Base-by-base conservation (phyloP, 2,329 filamentous ascomycete genomes). In the Aureobasidium sp. region DNA sequence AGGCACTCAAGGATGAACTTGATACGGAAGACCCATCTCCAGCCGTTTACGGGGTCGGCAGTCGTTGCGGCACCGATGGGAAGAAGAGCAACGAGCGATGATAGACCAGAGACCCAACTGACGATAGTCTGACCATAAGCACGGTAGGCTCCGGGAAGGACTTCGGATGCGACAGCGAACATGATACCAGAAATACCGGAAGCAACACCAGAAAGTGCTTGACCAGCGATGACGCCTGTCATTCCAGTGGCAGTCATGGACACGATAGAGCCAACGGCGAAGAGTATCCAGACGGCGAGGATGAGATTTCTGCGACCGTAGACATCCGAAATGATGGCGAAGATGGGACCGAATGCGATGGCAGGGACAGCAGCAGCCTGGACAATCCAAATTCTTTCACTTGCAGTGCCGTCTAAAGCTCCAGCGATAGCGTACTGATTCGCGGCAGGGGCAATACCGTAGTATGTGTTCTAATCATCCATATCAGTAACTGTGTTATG, bases 121-220 rank as follows among this genome's bases (percentile, higher is more conserved):
- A 58, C 54, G 5, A 47, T 58, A 11, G 54, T 58, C 14, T 58
- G 54, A 30, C 54, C 54, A 5, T 58, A 58, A 9, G 54, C 54
- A 30, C 54, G 54, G 39, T 58, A 58, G 9, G 54, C 54, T 27
- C 54, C 54, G 2, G 54, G 54, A 39, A 58, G 30, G 13, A 58
- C 54, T 29, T 58, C 54, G 8, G 54, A 58, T 4, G 54, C 54
- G 5, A 58, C 42, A 13, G 54, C 54, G 16, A 58, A 58, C 54
- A 58, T 58, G 54, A 58, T 58, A 47, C 54, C 54, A 14, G 54
- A 58, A 21, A 58, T 58, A 39, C 54, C 54, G 27, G 54, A 58
- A 29, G 54, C 54, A 29, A 58, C 14, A 29, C 54, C 54, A 11
- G 54, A 47, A 13, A 58, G 54, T 3, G 34, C 54, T 21, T 58